Conservation (phyloP, 495 filamentous ascomycete species). For the Parathielavia hyrcaniae region DNA sequence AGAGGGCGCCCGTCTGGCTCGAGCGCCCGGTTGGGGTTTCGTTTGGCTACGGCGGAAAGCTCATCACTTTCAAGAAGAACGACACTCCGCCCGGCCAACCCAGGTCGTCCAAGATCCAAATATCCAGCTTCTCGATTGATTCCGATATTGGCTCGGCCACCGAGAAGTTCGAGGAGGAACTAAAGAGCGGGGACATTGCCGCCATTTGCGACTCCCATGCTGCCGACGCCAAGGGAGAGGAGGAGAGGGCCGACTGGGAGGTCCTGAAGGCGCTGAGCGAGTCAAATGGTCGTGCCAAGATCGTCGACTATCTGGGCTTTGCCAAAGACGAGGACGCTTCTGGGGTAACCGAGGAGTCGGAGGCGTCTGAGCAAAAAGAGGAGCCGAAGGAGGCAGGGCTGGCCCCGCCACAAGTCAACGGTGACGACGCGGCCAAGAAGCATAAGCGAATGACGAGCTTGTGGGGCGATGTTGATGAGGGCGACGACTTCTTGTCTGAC, state of each 20-base stretch:
- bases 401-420: slow-evolving; percentile 37
- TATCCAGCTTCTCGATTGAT: slow-evolving; percentile 84
- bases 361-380: slow-evolving; percentile 33
- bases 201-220: slow-evolving; percentile 78
- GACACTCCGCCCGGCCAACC: slow-evolving; percentile 52
- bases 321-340: slow-evolving; percentile 49
- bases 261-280: slow-evolving; percentile 85
- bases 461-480: slow-evolving; percentile 62
- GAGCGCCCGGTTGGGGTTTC: slow-evolving; percentile 78
- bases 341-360: slow-evolving; percentile 39
- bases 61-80: slow-evolving; percentile 64
- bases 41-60: slow-evolving; percentile 93
- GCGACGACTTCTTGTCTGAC: slow-evolving; percentile 80
- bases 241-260: slow-evolving; percentile 93
- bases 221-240: slow-evolving; percentile 64
- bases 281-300: slow-evolving; percentile 67
- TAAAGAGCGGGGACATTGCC: slow-evolving; percentile 69
- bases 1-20: slow-evolving; percentile 84
- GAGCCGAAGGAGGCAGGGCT: slow-evolving; percentile 40
- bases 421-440: slow-evolving; percentile 31
- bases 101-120: slow-evolving; percentile 68
- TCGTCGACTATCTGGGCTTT: slow-evolving; percentile 85
- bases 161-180: slow-evolving; percentile 75
- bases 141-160: slow-evolving; percentile 76
- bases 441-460: slow-evolving; percentile 35